phyloP scores from a whole-genome alignment of 495 filamentous ascomycete species.

The Trichoderma gamsii region DNA sequence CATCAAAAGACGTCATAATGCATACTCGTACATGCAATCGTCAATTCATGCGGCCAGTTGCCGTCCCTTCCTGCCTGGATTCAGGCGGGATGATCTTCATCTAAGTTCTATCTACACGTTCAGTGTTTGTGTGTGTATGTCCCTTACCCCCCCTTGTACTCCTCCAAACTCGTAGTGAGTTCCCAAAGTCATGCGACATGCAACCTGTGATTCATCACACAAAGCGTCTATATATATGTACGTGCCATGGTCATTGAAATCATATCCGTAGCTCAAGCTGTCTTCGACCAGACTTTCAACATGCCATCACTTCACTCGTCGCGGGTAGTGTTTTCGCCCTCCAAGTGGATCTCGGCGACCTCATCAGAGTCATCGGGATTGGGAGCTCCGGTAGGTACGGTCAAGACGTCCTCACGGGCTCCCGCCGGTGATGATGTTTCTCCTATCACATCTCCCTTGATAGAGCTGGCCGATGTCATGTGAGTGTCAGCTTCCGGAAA shows the following conservation, averaged over 20 bases:
- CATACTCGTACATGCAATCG: conserved; percentile 2
- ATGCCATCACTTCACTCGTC: conserved; percentile 20
- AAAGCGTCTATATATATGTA: neutral
- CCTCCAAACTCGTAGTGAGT: neutral
- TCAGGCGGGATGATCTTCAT: neutral
- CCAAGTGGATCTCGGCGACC: conserved; percentile 43
- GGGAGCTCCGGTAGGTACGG: conserved; percentile 30
- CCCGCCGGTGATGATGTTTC: neutral
- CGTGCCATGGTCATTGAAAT: neutral
- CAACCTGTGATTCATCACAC: neutral
- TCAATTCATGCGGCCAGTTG: neutral
- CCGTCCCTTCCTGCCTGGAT: neutral
- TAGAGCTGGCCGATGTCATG: conserved; percentile 8
- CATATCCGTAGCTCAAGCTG: neutral
- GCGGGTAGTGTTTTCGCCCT: conserved; percentile 22
- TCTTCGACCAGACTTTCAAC: conserved; percentile 21
- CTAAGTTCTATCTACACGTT: conserved; percentile 8
- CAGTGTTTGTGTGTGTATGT: neutral
- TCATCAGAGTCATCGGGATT: conserved; percentile 30
- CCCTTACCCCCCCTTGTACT: neutral
- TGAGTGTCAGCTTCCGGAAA: conserved; percentile 21
- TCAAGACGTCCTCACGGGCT: conserved; percentile 25
- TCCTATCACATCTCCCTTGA: neutral
- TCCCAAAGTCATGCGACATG: conserved; percentile 1
- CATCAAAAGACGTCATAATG: neutral